Evolutionary conservation across 192 early-diverging fungal genomes (phyloP), one percentile per base, ranked within the genome.

Genomic region (Entophlyctis luteolus): DNA sequence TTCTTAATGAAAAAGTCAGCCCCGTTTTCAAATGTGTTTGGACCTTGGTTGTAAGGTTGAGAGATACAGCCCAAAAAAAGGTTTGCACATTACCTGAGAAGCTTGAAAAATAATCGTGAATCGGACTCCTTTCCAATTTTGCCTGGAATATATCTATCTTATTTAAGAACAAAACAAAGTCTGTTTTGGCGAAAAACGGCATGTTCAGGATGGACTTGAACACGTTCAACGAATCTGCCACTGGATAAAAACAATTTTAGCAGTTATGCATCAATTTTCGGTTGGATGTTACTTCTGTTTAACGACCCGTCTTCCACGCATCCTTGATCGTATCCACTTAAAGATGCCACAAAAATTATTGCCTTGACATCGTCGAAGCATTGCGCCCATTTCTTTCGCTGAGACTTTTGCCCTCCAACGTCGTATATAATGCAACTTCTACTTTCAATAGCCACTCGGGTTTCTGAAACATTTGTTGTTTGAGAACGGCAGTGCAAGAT

Each of bases 291-390:
- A 42, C 80, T 49, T 62, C 81, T 63, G 62, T 84, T 84, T 59
- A 77, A 28, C 10, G 46, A 28, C 3, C 63, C 56, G 42, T 87
- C 85, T 34, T 85, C 83, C 45, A 80, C 73, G 31, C 77, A 77
- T 2, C 63, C 68, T 42, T 82, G 81, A 42, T 85, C 81, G 57
- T 73, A 85, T 1, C 77, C 62, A 32, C 80, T 82, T 6, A 85
- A 34, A 1, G 83, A 85, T 10, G 73, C 74, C 72, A 87, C 77
- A 27, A 85, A 85, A 33, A 85, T 87, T 33, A 84, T 83, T 18
- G 83, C 82, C 48, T 78, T 73, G 12, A 76, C 74, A 48, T 84
- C 83, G 50, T 85, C 82, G 62, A 84, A 84, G 52, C 75, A 85
- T 2, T 83, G 75, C 20, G 80, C 79, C 82, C 82, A 85, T 59